Conservation (phyloP, 805 yeast species). For the Debaryomyces tyrocola region DNA sequence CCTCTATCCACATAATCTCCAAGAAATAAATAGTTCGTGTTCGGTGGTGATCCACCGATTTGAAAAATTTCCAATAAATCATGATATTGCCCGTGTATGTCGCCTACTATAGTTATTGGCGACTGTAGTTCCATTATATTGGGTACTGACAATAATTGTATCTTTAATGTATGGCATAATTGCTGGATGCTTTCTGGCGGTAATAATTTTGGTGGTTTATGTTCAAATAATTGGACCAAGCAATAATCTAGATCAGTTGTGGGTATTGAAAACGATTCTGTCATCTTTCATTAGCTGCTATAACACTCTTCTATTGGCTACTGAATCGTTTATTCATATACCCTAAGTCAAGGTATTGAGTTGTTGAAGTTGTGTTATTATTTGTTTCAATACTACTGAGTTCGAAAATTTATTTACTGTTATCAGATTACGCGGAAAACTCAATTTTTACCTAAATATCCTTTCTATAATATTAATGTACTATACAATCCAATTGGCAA, state of each 20-base stretch:
- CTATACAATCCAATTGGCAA: neutral
- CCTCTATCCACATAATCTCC: constrained; percentile 99
- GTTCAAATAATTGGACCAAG: constrained; percentile 40
- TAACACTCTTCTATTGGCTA: too few species aligned
- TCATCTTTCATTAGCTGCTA: constrained; percentile 18
- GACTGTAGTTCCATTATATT: constrained; percentile 81
- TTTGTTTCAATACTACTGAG: too few species aligned
- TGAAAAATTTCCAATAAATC: constrained; percentile 89
- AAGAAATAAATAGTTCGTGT: constrained; percentile 86
- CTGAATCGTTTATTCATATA: too few species aligned
- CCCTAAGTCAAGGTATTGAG: too few species aligned
- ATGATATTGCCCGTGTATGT: constrained; percentile 96
- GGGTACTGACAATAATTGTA: constrained; percentile 73
- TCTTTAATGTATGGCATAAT: constrained; percentile 76
- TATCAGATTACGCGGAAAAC: neutral
- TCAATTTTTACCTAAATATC: neutral
- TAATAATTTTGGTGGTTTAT: constrained; percentile 42
- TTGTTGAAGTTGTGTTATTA: too few species aligned
- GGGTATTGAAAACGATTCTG: constrained; percentile 31
- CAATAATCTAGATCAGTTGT: constrained; percentile 42
- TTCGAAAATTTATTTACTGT: neutral
- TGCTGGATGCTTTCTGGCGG: constrained; percentile 43
- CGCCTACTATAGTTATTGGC: constrained; percentile 96
- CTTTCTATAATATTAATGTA: neutral
- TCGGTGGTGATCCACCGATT: constrained; percentile 92